Percentiles rank a stretch among this genome's conserved stretches.
Conservation (phyloP, 2,329 filamentous ascomycete genomes). For the Fusarium sp. region DNA sequence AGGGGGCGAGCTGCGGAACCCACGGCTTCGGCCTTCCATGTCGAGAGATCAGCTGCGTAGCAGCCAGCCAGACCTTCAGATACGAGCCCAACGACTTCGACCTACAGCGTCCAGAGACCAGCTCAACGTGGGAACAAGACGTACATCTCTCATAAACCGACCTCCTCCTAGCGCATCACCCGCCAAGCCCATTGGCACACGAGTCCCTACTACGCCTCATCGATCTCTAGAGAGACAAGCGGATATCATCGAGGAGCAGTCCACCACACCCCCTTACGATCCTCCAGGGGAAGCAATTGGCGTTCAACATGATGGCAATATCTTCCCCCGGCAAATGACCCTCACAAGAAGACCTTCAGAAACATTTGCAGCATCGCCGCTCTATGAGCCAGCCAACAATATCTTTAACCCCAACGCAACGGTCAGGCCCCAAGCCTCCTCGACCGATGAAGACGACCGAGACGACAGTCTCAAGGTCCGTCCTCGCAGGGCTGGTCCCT, state of each 20-base stretch:
- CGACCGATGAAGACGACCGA: constrained; percentile 33
- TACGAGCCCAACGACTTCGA: constrained; percentile 54
- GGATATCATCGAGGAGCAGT: constrained; percentile 39
- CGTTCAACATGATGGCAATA: constrained; percentile 35
- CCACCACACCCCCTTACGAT: constrained; percentile 40
- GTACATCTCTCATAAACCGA: constrained; percentile 32
- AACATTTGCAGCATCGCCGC: constrained; percentile 39
- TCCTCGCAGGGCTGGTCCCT: constrained; percentile 56
- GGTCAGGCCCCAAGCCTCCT: constrained; percentile 24
- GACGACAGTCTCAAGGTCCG: constrained; percentile 37
- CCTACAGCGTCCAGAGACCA: constrained; percentile 52
- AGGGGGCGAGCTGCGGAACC: constrained; percentile 49
- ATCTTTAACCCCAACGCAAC: constrained; percentile 35
- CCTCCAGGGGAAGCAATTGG: constrained; percentile 35
- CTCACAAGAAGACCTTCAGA: constrained; percentile 48
- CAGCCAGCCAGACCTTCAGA: constrained; percentile 36
- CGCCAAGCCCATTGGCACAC: constrained; percentile 25
- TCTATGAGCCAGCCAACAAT: constrained; percentile 30
- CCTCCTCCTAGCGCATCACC: constrained; percentile 32
- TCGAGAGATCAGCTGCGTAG: constrained; percentile 52
- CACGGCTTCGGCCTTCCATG: constrained; percentile 53
- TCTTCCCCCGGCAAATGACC: constrained; percentile 42
- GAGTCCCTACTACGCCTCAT: constrained; percentile 35
- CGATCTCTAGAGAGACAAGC: constrained; percentile 31
- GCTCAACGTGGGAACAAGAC: constrained; percentile 44